Evolutionary conservation across 2,329 filamentous ascomycete species (phyloP), one percentile per base, ranked within the genome.

Genomic region (Dendrostoma leiphaemia): DNA sequence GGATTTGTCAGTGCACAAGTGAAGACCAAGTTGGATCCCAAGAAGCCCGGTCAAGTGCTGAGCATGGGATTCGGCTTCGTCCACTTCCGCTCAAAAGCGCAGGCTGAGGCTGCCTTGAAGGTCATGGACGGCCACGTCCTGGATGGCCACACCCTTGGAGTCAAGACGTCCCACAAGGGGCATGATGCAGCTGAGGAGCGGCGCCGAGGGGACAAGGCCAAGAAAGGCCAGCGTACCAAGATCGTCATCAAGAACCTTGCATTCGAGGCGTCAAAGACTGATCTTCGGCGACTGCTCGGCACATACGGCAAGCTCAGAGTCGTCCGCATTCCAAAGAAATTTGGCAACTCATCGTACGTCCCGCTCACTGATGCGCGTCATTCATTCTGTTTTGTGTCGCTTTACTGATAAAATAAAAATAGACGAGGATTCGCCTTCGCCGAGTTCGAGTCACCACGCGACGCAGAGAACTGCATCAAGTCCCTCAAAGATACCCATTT

Each of bases 11-110:
- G 89, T 54, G 93, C 91, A 26, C 83, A 85, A 60, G 91, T 99
- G 61, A 97, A 97, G 76, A 97, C 91, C 23, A 96, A 95, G 74
- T 83, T 85, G 35, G 91, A 99, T 67, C 83, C 91, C n/a, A 97
- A 96, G 76, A 89, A 88, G 66, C 86, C 90, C 17, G 90, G 89
- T 8, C 88, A 96, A 70, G 82, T 88, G 4, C 83, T 99, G 51
- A 97, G 92, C 68, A 97, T 97, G 92, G 94, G 94, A 34, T 99
- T 96, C 68, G 94, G 92, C 41, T 99, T 99, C 70, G 83, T 91
- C 56, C 91, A 96, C 64, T 99, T 97, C 73, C 82, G 81, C 56
- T 86, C 81, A 61, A 90, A 90, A 65, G 81, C 79, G 37, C 83
- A 92, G 64, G 93, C 94, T 1, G 83, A 90, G 61, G 86, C 88